Conservation (phyloP, 352 stramenopile species). For the Phytophthora meadii region DNA sequence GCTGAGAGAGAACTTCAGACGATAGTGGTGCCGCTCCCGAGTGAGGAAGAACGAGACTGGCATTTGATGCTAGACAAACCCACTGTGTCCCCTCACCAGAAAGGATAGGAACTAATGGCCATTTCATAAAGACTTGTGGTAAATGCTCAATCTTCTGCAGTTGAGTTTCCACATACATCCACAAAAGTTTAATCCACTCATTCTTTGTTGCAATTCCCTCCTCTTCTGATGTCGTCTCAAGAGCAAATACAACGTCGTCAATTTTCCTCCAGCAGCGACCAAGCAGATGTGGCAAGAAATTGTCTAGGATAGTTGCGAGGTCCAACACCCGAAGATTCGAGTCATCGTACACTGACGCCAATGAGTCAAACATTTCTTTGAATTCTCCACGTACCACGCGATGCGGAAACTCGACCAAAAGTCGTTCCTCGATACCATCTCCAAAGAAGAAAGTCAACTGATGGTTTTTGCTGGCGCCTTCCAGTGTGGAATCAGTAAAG, state of each 20-base stretch:
- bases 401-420: conserved; percentile 55
- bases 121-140: conserved; percentile 39
- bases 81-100: conserved; percentile 34
- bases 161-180: conserved; percentile 56
- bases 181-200: conserved; percentile 60
- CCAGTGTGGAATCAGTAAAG: conserved; percentile 16
- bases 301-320: conserved; percentile 35
- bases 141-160: conserved; percentile 38
- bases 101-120: conserved; percentile 53
- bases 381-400: conserved; percentile 48
- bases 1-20: conserved; percentile 17
- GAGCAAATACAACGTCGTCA: conserved; percentile 37
- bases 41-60: conserved; percentile 47
- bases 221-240: conserved; percentile 20
- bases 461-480: conserved; percentile 12
- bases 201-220: conserved; percentile 23
- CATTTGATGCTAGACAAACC: conserved; percentile 38
- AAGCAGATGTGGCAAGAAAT: conserved; percentile 56
- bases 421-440: conserved; percentile 51
- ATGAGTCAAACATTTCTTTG: conserved; percentile 50
- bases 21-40: conserved; percentile 16
- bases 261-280: conserved; percentile 39
- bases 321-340: conserved; percentile 57
- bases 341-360: conserved; percentile 45
- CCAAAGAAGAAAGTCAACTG: conserved; percentile 50